phyloP scores from a whole-genome alignment of 2,329 filamentous ascomycete species.

The Colletotrichum paranaense region DNA sequence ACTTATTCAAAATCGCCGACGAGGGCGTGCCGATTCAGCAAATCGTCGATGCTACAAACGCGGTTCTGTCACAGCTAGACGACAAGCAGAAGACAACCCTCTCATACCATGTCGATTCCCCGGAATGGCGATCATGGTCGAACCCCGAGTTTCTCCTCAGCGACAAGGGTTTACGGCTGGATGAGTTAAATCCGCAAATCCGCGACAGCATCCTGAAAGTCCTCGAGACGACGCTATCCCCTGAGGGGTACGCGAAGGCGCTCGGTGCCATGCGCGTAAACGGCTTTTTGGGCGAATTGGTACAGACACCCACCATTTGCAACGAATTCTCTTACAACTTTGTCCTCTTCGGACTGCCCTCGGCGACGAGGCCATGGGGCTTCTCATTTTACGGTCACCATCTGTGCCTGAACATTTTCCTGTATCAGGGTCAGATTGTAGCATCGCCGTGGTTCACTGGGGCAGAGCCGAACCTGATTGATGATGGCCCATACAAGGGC shows the following conservation, averaged over 20 bases:
- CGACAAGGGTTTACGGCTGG: slow-evolving; percentile 76
- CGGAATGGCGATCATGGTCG: slow-evolving; percentile 76
- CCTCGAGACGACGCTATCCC: slow-evolving; percentile 69
- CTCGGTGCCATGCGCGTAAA: slow-evolving; percentile 78
- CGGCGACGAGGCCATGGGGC: slow-evolving; percentile 71
- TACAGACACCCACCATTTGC: slow-evolving; percentile 70
- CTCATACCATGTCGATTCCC: slow-evolving; percentile 73
- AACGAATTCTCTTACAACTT: slow-evolving; percentile 85
- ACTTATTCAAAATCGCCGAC: slow-evolving; percentile 70
- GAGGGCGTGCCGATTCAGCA: slow-evolving; percentile 69
- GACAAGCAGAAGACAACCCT: slow-evolving; percentile 60
- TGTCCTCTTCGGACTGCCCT: slow-evolving; percentile 74
- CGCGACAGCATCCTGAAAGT: slow-evolving; percentile 65
- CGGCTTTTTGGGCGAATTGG: slow-evolving; percentile 78
- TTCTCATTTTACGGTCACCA: slow-evolving; percentile 84
- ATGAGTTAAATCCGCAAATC: slow-evolving; percentile 61
- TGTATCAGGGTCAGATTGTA: slow-evolving; percentile 72
- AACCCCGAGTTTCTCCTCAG: slow-evolving; percentile 81
- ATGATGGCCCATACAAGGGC: slow-evolving; percentile 70
- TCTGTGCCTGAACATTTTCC: slow-evolving; percentile 78
- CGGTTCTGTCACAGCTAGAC: slow-evolving; percentile 58
- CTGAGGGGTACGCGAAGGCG: slow-evolving; percentile 79
- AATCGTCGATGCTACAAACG: slow-evolving; percentile 64
- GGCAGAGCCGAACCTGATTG: slow-evolving; percentile 82
- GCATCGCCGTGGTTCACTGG: slow-evolving; percentile 83